These are phyloP conservation scores for Solanum sejunctum DNA, from an alignment of 257 asterid species.

Conservation along the genomic window DNA sequence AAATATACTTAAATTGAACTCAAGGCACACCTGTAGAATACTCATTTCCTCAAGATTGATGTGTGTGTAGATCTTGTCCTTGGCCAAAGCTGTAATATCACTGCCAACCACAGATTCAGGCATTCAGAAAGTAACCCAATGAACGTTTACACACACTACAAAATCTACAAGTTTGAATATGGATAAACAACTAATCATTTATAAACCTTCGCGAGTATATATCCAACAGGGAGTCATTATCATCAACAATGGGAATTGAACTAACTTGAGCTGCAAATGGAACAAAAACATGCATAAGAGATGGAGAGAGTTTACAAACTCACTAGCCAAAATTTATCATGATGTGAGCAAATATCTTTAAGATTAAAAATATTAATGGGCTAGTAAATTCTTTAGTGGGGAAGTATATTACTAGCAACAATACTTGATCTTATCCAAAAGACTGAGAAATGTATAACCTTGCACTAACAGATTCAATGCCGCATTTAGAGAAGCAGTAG, in stretches of 20 bases:
- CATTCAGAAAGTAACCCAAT: background rate
- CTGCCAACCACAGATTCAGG: constrained; percentile 29
- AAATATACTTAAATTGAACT: background rate
- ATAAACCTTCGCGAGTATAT: constrained; percentile 79
- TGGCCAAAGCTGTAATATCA: constrained; percentile 87
- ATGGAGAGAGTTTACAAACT: background rate
- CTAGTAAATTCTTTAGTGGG: background rate
- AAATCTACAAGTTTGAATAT: background rate
- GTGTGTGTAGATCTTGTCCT: constrained; percentile 67
- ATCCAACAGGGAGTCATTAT: constrained; percentile 78
- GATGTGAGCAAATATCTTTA: background rate
- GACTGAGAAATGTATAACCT: constrained; percentile 28
- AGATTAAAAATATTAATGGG: background rate
- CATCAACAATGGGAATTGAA: constrained; percentile 87
- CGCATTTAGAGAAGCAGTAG: constrained; percentile 66
- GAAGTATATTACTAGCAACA: background rate
- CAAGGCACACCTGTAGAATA: constrained; percentile 53
- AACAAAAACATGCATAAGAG: background rate
- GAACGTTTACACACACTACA: background rate
- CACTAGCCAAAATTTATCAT: background rate
- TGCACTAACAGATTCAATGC: constrained; percentile 73
- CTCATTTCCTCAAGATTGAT: constrained; percentile 78
- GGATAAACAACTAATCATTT: background rate
- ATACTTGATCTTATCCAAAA: background rate
- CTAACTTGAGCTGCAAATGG: constrained; percentile 75